Base-by-base conservation (phyloP, 495 filamentous ascomycete species). In the Trichoderma gamsii region DNA sequence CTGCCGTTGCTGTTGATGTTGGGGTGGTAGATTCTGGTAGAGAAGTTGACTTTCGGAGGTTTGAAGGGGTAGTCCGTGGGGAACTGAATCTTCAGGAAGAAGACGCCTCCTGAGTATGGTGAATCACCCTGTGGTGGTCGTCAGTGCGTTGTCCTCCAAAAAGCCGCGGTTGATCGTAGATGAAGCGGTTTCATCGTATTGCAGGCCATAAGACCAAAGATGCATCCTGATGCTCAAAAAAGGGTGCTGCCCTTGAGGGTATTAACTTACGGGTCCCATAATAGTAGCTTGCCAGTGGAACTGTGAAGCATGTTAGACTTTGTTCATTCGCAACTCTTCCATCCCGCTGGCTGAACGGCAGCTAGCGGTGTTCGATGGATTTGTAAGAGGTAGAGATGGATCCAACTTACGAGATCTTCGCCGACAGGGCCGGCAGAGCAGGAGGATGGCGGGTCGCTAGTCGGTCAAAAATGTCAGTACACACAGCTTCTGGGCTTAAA, bases 231-330 rank as follows among this genome's bases (percentile, higher is more conserved):
- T 5, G 15, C 23, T 1, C 4, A 23, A 2, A 25, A 63, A 32
- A 67, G 63, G 38, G 43, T 29, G 59, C 29, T 59, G n/a, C 18
- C 4, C 2, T 52, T 9, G 9, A 52, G 51, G 51, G 38, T n/a
- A 66, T 52, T 61, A 71, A 89, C 93, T 87, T 89, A 97, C 94
- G 77, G 95, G 95, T 82, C 95, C 95, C 95, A 99, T 99, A 77
- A 99, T 99, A 23, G 95, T 99, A 69, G 95, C 95, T 87, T 99
- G 95, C 95, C 95, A 99, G 88, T 98, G 95, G 77, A 99, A 99
- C 95, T 99, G 76, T 38, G 29, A 32, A 11, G 69, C 29, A n/a
- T 13, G 76, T 84, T 68, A 84, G 79, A 61, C 71, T 69, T 68
- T 67, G 25, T 69, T 73, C 23, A 21, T 23, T 23, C 38, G 61